Evolutionary conservation across 768 basidiomycete genomes (phyloP).

Genomic region (Boletus sp.): DNA sequence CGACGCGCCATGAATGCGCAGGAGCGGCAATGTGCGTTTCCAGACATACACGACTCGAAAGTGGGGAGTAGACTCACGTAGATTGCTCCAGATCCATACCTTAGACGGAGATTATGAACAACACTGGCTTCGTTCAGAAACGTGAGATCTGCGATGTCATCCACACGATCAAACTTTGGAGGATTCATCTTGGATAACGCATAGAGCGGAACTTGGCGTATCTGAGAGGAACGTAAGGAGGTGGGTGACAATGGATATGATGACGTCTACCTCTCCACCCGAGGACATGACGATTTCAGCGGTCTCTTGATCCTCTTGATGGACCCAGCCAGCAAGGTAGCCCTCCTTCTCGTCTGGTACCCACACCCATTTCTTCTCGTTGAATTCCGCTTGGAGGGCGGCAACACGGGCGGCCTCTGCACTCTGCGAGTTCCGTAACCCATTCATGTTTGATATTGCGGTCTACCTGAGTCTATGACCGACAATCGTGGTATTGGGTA

Average conservation of each 20-base stretch:
- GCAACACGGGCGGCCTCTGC: constrained; percentile 80
- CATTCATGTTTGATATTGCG: constrained; percentile 41
- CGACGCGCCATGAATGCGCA: constrained; percentile 4
- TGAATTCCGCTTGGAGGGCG: constrained; percentile 92
- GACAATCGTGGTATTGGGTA: constrained; percentile 5
- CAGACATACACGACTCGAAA: neutral
- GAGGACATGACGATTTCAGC: constrained; percentile 85
- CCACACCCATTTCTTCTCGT: constrained; percentile 99
- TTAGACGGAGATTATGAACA: constrained; percentile 91
- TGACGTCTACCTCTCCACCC: constrained; percentile 67
- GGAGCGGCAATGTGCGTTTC: constrained; percentile 3
- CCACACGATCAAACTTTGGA: constrained; percentile 96
- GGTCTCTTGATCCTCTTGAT: constrained; percentile 78
- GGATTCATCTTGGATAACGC: constrained; percentile 95
- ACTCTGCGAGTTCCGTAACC: constrained; percentile 47
- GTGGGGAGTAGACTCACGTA: constrained; percentile 59
- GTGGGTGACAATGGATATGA: neutral
- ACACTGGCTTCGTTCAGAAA: constrained; percentile 98
- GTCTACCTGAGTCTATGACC: constrained; percentile 1
- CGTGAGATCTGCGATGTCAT: constrained; percentile 97
- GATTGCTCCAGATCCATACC: constrained; percentile 90
- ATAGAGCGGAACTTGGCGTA: constrained; percentile 71
- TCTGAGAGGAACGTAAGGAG: constrained; percentile 35
- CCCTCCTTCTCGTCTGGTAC: constrained; percentile 90
- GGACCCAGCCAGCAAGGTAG: constrained; percentile 93